These are phyloP conservation scores for Auxenochlorella pyrenoidosa DNA, from an alignment of 139 green algal genomes.

Conservation along the genomic window DNA sequence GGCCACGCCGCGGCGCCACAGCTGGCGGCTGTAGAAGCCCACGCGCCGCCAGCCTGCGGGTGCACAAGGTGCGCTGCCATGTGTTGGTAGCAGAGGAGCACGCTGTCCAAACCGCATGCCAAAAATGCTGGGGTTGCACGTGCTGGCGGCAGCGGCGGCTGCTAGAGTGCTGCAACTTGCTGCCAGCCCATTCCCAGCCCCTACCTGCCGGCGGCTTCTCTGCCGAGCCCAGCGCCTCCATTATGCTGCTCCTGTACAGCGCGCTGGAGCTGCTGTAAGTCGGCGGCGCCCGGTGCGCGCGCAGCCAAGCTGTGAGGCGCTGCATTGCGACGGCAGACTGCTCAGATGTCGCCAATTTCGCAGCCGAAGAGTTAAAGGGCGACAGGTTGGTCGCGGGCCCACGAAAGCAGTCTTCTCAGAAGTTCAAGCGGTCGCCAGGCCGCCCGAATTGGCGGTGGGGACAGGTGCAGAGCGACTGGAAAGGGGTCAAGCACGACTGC, in stretches of 20 bases:
- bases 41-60: not conserved
- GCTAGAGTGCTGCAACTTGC: not conserved
- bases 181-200: not conserved
- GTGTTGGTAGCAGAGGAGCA: not conserved
- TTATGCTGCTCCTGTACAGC: not conserved
- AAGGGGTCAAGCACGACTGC: too few species aligned
- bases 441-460: too few species aligned
- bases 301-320: not conserved
- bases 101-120: not conserved
- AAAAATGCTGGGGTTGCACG: not conserved
- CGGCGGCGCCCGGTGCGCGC: not conserved
- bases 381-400: too few species aligned
- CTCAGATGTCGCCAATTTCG: too few species aligned
- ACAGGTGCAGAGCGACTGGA: too few species aligned
- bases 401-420: too few species aligned
- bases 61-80: not conserved
- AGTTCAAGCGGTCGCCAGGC: too few species aligned
- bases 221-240: not conserved
- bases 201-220: not conserved
- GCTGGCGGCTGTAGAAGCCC: not conserved
- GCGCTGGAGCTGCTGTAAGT: not conserved
- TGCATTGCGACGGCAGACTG: not conserved
- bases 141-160: not conserved
- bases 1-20: not conserved
- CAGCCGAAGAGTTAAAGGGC: too few species aligned